Base-by-base conservation (phyloP, 345 rosid species). In the Pistacia integerrima region DNA sequence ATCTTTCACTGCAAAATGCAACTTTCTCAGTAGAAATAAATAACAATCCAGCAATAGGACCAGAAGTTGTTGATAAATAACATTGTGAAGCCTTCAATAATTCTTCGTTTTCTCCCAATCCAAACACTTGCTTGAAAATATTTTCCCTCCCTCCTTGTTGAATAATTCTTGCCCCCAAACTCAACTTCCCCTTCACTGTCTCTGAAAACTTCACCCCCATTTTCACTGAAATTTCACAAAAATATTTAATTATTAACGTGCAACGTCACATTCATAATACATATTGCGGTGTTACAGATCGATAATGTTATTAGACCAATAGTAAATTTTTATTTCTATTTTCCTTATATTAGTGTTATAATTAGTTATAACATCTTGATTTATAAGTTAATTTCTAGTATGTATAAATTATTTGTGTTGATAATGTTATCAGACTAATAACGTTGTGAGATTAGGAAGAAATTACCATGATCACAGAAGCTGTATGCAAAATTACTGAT, bases 81-180 rank as follows among this genome's bases (percentile, higher is more conserved):
- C 90, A 87, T 57, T 85, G 85, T 11, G 87, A 87, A 36, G 88
- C 90, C 80, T 85, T 87, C 35, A 87, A 69, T 17, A 87, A 76
- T 76, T 79, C 64, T 65, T 87, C 90, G 16, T 73, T 84, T 74
- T 81, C 81, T 9, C 1, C 63, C 44, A 64, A 69, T n/a, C 74
- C 82, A 44, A 87, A 87, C 11, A 78, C 63, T 17, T 85, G 64
- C 79, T 72, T 85, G 85, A 87, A 87, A 17, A 87, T 76, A 49
- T 81, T 87, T 62, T 64, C 67, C 49, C 85, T 74, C 56, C 90
- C 88, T 10, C 88, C 87, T 70, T 83, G 72, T 64, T 82, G 62
- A 17, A 85, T 59, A 8, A 85, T 85, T 67, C 69, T 76, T 36
- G 84, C 83, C 30, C 86, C 90, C 35, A 84, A 77, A 28, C 80